phyloP scores from a whole-genome alignment of 768 basidiomycete genomes.

The Galerina sulciceps region DNA sequence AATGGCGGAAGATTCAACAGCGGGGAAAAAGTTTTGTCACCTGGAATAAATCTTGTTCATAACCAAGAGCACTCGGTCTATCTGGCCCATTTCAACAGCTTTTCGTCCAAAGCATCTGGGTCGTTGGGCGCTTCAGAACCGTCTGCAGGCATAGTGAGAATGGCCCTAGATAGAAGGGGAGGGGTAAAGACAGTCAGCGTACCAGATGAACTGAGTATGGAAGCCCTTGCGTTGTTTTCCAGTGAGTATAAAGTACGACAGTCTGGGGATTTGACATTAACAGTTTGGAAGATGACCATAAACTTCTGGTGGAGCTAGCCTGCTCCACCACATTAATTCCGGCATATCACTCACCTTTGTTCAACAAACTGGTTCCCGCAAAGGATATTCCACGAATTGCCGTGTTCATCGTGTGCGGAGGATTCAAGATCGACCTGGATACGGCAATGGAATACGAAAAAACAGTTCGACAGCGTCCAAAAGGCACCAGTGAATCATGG shows the following conservation, averaged over 20 bases:
- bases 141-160: conserved; percentile 61
- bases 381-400: conserved; percentile 36
- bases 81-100: conserved; percentile 57
- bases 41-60: conserved; percentile 44
- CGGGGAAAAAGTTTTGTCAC: conserved; percentile 36
- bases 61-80: conserved; percentile 49
- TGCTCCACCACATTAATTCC: conserved; percentile 72
- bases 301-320: conserved; percentile 74
- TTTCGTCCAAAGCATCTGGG: conserved; percentile 68
- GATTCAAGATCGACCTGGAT: conserved; percentile 65
- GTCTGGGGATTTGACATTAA: conserved; percentile 2
- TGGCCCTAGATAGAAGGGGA: conserved; percentile 65
- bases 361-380: conserved; percentile 53
- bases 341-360: conserved; percentile 62
- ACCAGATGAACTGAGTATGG: conserved; percentile 74
- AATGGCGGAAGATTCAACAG: conserved; percentile 46
- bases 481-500: conserved; percentile 30
- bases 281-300: conserved; percentile 65
- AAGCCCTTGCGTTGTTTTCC: conserved; percentile 56
- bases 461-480: conserved; percentile 38
- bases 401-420: conserved; percentile 76
- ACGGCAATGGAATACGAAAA: conserved; percentile 55
- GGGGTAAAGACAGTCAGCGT: conserved; percentile 62
- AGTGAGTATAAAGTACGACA: conserved; percentile 41
- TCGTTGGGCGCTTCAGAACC: conserved; percentile 76